Base-by-base conservation (phyloP, 306 rosid species). In the Datisca glomerata region DNA sequence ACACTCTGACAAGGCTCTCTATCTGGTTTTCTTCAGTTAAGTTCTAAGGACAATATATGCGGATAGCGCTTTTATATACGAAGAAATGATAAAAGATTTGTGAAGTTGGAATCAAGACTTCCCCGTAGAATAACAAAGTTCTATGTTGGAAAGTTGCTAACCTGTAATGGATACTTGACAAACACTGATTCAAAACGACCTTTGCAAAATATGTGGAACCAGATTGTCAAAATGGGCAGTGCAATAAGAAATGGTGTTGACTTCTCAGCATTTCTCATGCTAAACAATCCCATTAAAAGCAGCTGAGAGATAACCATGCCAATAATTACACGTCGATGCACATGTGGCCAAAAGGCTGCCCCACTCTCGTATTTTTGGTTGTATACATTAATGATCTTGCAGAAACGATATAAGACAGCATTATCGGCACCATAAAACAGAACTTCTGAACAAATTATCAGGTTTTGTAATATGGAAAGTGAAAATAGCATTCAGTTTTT, bases 151-250 rank as follows among this genome's bases (percentile, higher is more conserved):
- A n/a, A n/a, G n/a, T 29, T 21, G 45, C 82, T 24, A 52, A 86
- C 96, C 96, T 81, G 78, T 52, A 86, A 60, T 2, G 96, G 80
- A 38, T 75, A 60, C 42, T 65, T 81, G 14, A 58, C 41, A 16
- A 86, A 86, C 21, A 81, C 96, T 41, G 96, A 56, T 56, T 86
- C 87, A n/a, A 86, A 81, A 55, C 84, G 93, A 12, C 93, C 96
- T 74, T 73, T 73, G 67, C 94, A 86, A 43, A 71, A 68, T 38
- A 13, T 49, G 48, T 79, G 64, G 68, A 86, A 79, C 94, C 96
- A 86, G 47, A 82, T 8, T 31, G 96, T 81, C 58, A 82, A 59
- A 57, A 82, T 14, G 12, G 96, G 96, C 45, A 65, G 86, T 19
- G 68, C 75, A 56, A 74, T 12, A 15, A 87, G 94, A 32, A 51